Evolutionary conservation across 495 filamentous ascomycete genomes (phyloP).

Genomic region (Ascodesmis nigricans): DNA sequence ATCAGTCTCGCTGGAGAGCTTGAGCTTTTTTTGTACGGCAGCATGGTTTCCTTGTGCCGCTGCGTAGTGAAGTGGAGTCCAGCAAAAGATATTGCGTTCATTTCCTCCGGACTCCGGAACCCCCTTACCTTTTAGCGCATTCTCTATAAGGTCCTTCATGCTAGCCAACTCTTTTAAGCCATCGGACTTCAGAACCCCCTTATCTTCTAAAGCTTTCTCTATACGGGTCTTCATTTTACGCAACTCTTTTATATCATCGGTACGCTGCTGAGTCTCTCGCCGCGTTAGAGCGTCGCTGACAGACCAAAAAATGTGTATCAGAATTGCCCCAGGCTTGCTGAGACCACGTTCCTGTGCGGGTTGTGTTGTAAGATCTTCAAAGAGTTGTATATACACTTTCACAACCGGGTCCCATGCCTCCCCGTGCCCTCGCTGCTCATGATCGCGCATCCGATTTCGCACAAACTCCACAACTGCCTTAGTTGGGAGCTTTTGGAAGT

Average conservation of each 20-base stretch:
- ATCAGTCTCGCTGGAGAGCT: not conserved
- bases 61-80: not conserved
- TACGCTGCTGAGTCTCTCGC: not conserved
- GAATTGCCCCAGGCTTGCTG: not conserved
- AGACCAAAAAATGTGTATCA: not conserved
- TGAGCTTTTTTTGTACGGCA: not conserved
- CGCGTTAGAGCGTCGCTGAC: not conserved
- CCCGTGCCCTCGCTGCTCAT: not conserved
- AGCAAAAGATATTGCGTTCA: not conserved
- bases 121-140: too few species aligned
- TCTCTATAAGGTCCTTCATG: too few species aligned
- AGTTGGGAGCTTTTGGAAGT: conserved; percentile 1
- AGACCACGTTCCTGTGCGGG: not conserved
- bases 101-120: too few species aligned
- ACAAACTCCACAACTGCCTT: conserved; percentile 1
- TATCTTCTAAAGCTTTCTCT: too few species aligned
- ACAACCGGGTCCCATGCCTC: not conserved
- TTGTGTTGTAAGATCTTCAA: not conserved
- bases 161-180: too few species aligned
- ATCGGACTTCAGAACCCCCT: too few species aligned
- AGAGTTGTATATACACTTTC: not conserved
- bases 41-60: not conserved
- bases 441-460: not conserved
- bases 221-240: not conserved
- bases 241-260: not conserved